Conservation (phyloP, 75 land plant species). For the Selaginella moellendorffii region DNA sequence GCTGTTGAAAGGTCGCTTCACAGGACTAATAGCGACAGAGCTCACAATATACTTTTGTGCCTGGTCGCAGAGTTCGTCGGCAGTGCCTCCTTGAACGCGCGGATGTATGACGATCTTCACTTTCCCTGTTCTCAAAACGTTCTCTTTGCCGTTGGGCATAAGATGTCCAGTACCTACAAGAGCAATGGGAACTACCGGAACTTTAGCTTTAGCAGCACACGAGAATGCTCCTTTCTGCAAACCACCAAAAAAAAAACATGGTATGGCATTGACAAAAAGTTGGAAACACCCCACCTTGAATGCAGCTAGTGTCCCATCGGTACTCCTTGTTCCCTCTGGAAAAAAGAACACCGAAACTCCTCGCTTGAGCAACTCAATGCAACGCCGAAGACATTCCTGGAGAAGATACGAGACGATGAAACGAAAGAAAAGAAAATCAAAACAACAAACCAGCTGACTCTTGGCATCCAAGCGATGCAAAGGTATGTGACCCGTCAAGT, state of each 20-base stretch:
- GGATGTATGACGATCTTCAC: constrained; percentile 73
- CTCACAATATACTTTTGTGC: constrained; percentile 40
- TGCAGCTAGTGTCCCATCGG: constrained; percentile 70
- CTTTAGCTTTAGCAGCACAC: constrained; percentile 67
- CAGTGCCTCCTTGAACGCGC: constrained; percentile 44
- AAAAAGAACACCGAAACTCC: constrained; percentile 90
- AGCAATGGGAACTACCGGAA: constrained; percentile 78
- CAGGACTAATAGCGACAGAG: background rate
- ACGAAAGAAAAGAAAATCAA: too few relatives aligned
- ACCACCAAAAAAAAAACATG: constrained; percentile 6
- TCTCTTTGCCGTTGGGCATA: constrained; percentile 82
- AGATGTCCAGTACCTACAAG: constrained; percentile 82
- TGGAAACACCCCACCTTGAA: constrained; percentile 40
- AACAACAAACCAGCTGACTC: constrained; percentile 64
- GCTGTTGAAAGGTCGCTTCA: background rate
- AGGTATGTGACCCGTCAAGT: constrained; percentile 68
- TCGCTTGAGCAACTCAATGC: constrained; percentile 51
- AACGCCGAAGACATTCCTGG: constrained; percentile 75
- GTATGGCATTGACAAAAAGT: background rate
- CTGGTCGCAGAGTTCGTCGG: constrained; percentile 50
- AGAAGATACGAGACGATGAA: background rate
- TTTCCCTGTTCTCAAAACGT: constrained; percentile 40
- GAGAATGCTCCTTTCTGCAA: constrained; percentile 93
- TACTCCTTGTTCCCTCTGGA: constrained; percentile 90
- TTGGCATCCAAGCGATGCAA: constrained; percentile 78